Percentiles rank a stretch among this genome's conserved stretches.
These are phyloP conservation scores for Pezicula neosporulosa DNA, from an alignment of 2,329 filamentous ascomycete species.

Conservation along the genomic window DNA sequence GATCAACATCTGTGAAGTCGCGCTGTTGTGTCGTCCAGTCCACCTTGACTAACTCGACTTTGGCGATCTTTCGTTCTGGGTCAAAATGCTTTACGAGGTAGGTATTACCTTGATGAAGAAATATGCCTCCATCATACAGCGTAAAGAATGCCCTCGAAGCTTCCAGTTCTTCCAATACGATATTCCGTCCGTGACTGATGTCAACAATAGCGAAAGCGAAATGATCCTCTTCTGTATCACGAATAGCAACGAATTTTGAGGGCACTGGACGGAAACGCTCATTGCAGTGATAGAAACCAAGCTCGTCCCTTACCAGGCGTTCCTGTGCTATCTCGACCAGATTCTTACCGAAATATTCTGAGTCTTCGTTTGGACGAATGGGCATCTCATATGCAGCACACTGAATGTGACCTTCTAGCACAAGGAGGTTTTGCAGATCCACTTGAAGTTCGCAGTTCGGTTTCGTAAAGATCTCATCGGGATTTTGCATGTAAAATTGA, in stretches of 20 bases:
- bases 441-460: slow-evolving; percentile 88
- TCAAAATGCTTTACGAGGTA: slow-evolving; percentile 90
- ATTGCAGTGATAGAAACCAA: slow-evolving; percentile 88
- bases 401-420: slow-evolving; percentile 90
- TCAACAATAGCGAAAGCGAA: slow-evolving; percentile 96
- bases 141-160: slow-evolving; percentile 93
- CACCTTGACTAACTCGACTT: slow-evolving; percentile 84
- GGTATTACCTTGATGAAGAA: slow-evolving; percentile 90
- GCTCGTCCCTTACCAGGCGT: slow-evolving; percentile 67
- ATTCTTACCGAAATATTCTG: slow-evolving; percentile 73
- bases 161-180: slow-evolving; percentile 92
- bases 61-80: slow-evolving; percentile 76
- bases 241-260: slow-evolving; percentile 79
- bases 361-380: slow-evolving; percentile 73
- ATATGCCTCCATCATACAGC: slow-evolving; percentile 95
- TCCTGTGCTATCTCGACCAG: slow-evolving; percentile 69
- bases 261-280: slow-evolving; percentile 83
- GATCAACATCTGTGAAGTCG: slow-evolving; percentile 92
- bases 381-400: slow-evolving; percentile 96
- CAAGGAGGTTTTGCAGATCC: slow-evolving; percentile 86
- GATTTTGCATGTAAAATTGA: slow-evolving; percentile 96
- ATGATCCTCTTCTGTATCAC: slow-evolving; percentile 86
- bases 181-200: slow-evolving; percentile 75
- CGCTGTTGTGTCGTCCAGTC: slow-evolving; percentile 94
- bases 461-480: slow-evolving; percentile 87